Conservation (phyloP, 2,329 filamentous ascomycete species). For the Epichloe bromicola region DNA sequence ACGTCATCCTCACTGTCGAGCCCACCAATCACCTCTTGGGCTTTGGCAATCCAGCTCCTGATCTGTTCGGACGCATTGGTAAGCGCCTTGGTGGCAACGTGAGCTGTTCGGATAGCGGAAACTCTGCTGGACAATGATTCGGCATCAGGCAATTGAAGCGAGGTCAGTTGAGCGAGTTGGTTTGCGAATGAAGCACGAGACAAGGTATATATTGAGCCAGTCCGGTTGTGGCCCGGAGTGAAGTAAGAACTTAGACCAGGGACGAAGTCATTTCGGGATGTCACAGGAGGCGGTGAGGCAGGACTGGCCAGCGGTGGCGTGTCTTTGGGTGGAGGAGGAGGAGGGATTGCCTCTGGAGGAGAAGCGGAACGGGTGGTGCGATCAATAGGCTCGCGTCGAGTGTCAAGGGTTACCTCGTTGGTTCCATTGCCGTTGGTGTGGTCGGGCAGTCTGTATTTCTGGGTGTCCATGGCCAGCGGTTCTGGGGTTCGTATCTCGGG, state of each 20-base stretch:
- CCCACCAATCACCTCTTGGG: conserved; percentile 74
- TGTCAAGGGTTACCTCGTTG: conserved; percentile 49
- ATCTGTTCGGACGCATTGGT: conserved; percentile 87
- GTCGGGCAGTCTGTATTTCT: conserved; percentile 64
- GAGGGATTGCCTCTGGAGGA: conserved; percentile 23
- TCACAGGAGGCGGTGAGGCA: conserved; percentile 14
- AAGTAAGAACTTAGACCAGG: conserved; percentile 49
- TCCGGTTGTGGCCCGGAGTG: conserved; percentile 51
- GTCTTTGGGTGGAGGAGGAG: conserved; percentile 25
- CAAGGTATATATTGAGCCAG: conserved; percentile 86
- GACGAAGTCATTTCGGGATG: conserved; percentile 29
- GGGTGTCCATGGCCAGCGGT: conserved; percentile 52
- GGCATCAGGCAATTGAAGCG: conserved; percentile 77
- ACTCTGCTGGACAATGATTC: conserved; percentile 73
- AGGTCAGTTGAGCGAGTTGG: conserved; percentile 83
- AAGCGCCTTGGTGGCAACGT: conserved; percentile 70
- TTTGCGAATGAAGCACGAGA: conserved; percentile 86
- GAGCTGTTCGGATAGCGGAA: conserved; percentile 69
- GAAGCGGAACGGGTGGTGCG: conserved; percentile 29
- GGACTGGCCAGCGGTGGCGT: conserved; percentile 21
- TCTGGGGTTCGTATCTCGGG: conserved; percentile 39
- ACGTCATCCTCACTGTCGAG: conserved; percentile 94
- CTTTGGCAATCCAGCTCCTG: conserved; percentile 84
- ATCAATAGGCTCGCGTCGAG: conserved; percentile 44
- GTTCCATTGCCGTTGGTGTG: conserved; percentile 55